Percentiles rank a stretch among this genome's conserved stretches.
Conservation (phyloP, 2,329 filamentous ascomycete genomes). For the Dothiorella sarmentorum region DNA sequence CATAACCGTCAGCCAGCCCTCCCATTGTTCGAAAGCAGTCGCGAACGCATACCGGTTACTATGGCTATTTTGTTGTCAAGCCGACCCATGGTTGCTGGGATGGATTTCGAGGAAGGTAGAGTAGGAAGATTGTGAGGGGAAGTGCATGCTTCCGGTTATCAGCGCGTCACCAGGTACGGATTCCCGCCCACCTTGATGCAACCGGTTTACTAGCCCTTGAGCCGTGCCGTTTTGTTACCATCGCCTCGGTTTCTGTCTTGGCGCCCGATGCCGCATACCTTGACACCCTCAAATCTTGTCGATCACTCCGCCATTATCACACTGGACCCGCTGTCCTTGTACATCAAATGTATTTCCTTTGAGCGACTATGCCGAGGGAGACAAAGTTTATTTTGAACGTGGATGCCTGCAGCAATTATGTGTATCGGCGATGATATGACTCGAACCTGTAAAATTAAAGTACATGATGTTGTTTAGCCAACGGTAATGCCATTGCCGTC, state of each 20-base stretch:
- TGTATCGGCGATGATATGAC: too few relatives aligned
- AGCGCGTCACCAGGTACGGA: not conserved
- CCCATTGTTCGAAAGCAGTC: slow-evolving; percentile 15
- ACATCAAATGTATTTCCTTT: too few relatives aligned
- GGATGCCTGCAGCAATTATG: too few relatives aligned
- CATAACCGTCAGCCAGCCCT: slow-evolving; percentile 15
- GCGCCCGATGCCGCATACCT: slow-evolving; percentile 1
- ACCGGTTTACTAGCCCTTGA: slow-evolving; percentile 4
- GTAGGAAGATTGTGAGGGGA: not conserved
- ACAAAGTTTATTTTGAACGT: too few relatives aligned
- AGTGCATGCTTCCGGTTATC: not conserved
- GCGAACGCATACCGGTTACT: slow-evolving; percentile 45
- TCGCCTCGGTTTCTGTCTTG: slow-evolving; percentile 1
- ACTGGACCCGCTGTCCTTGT: not conserved
- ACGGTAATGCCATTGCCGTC: too few relatives aligned
- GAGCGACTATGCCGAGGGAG: too few relatives aligned
- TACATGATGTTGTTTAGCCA: too few relatives aligned
- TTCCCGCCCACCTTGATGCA: not conserved
- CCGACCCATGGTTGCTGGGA: slow-evolving; percentile 31
- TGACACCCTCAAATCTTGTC: not conserved
- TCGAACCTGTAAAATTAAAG: too few relatives aligned
- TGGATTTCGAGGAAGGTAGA: not conserved
- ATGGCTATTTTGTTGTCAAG: slow-evolving; percentile 56
- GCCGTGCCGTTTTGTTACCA: not conserved
- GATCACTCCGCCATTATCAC: slow-evolving; percentile 13